phyloP scores from a whole-genome alignment of 176 grass and related monocot species.

The Phyllostachys edulis region DNA sequence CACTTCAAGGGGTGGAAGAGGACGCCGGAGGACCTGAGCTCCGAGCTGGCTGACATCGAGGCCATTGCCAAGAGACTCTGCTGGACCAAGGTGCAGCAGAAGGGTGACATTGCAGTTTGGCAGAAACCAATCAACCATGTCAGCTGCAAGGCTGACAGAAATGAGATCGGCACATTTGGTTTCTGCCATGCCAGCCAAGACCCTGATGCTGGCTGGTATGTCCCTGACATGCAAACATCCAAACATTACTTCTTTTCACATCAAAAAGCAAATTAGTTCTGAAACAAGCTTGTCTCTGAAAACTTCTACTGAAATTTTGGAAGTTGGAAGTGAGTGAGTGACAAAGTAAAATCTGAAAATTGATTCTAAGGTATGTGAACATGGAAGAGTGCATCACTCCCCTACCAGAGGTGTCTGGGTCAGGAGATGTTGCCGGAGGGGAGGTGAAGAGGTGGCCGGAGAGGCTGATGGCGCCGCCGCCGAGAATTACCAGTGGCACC shows the following conservation, averaged over 20 bases:
- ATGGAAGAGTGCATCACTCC: conserved; percentile 41
- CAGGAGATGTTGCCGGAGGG: conserved; percentile 24
- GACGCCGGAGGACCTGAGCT: conserved; percentile 24
- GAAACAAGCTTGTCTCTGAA: background rate
- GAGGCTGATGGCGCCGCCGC: conserved; percentile 17
- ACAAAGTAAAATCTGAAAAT: background rate
- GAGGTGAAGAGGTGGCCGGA: conserved; percentile 39
- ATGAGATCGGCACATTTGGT: background rate
- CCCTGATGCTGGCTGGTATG: conserved; percentile 41
- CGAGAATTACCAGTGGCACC: conserved; percentile 21
- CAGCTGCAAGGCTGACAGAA: conserved; percentile 11
- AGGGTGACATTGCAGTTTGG: conserved; percentile 33
- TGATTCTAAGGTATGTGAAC: conserved; percentile 28
- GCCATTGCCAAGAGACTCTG: conserved; percentile 30
- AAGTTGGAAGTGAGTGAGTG: background rate
- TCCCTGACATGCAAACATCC: background rate
- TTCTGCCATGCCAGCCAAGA: conserved; percentile 35
- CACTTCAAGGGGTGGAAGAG: conserved; percentile 31
- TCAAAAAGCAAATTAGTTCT: background rate
- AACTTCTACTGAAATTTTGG: background rate
- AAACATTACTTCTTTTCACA: background rate
- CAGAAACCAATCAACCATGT: conserved; percentile 37
- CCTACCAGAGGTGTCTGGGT: conserved; percentile 1
- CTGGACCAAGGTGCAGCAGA: conserved; percentile 38
- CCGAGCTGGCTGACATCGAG: conserved; percentile 25